These are phyloP conservation scores for Dioscorea alata DNA, from an alignment of 106 monocot genomes.

Conservation along the genomic window DNA sequence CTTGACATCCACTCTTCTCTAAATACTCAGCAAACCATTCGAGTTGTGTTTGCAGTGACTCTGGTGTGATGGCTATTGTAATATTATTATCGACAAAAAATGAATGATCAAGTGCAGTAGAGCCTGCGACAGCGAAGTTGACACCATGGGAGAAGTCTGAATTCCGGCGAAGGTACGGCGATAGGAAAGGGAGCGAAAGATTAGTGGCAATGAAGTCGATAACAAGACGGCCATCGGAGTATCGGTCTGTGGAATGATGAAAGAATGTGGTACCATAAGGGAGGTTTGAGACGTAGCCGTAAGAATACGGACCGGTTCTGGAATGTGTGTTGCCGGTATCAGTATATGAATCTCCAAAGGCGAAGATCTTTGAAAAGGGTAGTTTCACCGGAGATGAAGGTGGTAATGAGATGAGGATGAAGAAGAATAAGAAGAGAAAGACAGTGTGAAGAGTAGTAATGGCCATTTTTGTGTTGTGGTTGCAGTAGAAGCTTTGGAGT, in stretches of 20 bases:
- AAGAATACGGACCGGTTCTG: slow-evolving; percentile 45
- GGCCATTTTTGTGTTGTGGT: not conserved
- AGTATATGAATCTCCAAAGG: slow-evolving; percentile 90
- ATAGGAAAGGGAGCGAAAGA: slow-evolving; percentile 66
- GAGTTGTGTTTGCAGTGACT: slow-evolving; percentile 61
- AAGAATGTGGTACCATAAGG: slow-evolving; percentile 90
- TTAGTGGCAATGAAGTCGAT: slow-evolving; percentile 69
- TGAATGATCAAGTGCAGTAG: slow-evolving; percentile 59
- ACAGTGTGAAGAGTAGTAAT: not conserved
- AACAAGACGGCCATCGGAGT: slow-evolving; percentile 89
- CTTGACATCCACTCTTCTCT: slow-evolving; percentile 15
- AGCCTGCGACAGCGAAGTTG: slow-evolving; percentile 89
- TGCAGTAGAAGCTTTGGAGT: not conserved
- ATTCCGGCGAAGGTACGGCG: slow-evolving; percentile 42
- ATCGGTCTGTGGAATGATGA: slow-evolving; percentile 75
- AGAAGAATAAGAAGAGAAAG: not conserved
- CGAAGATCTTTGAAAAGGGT: slow-evolving; percentile 63
- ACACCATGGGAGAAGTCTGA: slow-evolving; percentile 48
- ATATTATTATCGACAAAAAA: slow-evolving; percentile 71
- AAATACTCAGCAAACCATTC: slow-evolving; percentile 54
- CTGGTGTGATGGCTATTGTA: slow-evolving; percentile 53
- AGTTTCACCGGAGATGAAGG: not conserved
- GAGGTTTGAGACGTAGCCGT: slow-evolving; percentile 59
- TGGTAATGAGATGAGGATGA: slow-evolving; percentile 15
- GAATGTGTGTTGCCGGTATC: slow-evolving; percentile 89